A percentile compares a stretch with the other conserved stretches of the same genome.
phyloP scores from a whole-genome alignment of 129 eudicot species.

The Escallonia herrerae region DNA sequence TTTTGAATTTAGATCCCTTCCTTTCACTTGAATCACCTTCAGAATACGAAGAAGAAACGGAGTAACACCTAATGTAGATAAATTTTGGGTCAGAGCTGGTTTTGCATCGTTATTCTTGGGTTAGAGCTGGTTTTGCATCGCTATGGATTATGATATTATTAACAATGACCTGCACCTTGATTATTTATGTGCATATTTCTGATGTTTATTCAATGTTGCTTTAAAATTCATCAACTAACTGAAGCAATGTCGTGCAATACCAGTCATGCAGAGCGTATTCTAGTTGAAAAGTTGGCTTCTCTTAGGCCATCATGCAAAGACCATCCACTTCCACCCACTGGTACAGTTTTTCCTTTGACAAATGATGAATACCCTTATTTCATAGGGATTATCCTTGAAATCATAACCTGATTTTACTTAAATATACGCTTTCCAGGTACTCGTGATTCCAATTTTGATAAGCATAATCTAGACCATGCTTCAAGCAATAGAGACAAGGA shows the following conservation, averaged over 20 bases:
- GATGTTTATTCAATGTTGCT: background rate
- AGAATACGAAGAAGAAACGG: too few relatives aligned
- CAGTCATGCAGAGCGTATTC: constrained; percentile 65
- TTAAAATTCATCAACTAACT: constrained; percentile 6
- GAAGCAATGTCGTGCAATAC: constrained; percentile 9
- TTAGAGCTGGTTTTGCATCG: background rate
- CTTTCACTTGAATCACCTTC: too few relatives aligned
- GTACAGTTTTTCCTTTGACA: constrained; percentile 13
- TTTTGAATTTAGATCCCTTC: too few relatives aligned
- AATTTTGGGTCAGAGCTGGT: background rate
- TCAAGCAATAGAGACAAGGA: constrained; percentile 22
- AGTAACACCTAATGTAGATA: background rate
- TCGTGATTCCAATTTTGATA: constrained; percentile 9
- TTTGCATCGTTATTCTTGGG: background rate
- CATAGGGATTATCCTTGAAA: background rate
- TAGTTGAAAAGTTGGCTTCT: constrained; percentile 66
- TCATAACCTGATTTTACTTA: too few relatives aligned
- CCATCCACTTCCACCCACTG: constrained; percentile 15
- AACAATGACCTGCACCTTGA: background rate
- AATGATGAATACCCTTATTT: background rate
- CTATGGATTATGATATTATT: background rate
- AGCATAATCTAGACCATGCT: constrained; percentile 18
- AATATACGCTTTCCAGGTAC: constrained; percentile 10
- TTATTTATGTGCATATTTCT: background rate
- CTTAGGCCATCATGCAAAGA: constrained; percentile 28